Percentiles rank a stretch among this genome's conserved stretches.
Conservation (phyloP, 352 stramenopile species). For the Globisporangium lucens region DNA sequence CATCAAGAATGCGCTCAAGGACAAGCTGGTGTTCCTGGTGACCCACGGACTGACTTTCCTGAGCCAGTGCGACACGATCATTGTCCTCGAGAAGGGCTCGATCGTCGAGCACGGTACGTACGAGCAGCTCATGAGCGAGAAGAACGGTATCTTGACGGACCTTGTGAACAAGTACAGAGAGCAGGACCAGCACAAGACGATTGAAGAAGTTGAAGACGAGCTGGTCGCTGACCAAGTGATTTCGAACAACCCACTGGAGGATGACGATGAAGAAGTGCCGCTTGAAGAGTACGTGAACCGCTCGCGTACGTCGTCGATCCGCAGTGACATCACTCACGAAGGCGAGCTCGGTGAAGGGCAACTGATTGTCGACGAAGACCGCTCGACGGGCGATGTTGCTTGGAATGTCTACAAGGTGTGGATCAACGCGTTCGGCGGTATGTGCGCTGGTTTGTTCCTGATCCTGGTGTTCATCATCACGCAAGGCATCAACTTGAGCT, state of each 20-base stretch:
- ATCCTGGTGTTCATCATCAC: conserved; percentile 43
- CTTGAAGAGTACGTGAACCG: conserved; percentile 42
- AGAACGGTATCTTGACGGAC: conserved; percentile 63
- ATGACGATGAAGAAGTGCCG: conserved; percentile 25
- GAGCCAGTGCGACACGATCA: conserved; percentile 51
- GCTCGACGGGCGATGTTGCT: conserved; percentile 51
- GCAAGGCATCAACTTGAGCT: conserved; percentile 56
- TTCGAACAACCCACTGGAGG: conserved; percentile 11
- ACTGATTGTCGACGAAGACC: conserved; percentile 71
- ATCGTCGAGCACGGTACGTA: conserved; percentile 82
- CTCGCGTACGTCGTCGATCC: conserved; percentile 48
- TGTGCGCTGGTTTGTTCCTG: conserved; percentile 38
- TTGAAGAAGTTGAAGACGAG: conserved; percentile 36
- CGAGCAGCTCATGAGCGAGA: conserved; percentile 57
- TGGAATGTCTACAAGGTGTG: conserved; percentile 69
- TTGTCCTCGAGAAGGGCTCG: conserved; percentile 61
- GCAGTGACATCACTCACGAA: conserved; percentile 49
- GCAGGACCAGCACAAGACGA: conserved; percentile 40
- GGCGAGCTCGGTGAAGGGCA: conserved; percentile 32
- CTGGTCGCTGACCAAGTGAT: conserved; percentile 14
- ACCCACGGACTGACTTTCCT: conserved; percentile 87
- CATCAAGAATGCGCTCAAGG: conserved; percentile 81
- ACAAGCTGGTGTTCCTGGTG: conserved; percentile 93
- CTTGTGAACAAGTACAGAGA: conserved; percentile 61
- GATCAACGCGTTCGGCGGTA: conserved; percentile 62